A percentile compares a stretch with the other conserved stretches of the same genome.
Conservation (phyloP, 371 early-diverging fungal genomes). For the Mortierella sp. region DNA sequence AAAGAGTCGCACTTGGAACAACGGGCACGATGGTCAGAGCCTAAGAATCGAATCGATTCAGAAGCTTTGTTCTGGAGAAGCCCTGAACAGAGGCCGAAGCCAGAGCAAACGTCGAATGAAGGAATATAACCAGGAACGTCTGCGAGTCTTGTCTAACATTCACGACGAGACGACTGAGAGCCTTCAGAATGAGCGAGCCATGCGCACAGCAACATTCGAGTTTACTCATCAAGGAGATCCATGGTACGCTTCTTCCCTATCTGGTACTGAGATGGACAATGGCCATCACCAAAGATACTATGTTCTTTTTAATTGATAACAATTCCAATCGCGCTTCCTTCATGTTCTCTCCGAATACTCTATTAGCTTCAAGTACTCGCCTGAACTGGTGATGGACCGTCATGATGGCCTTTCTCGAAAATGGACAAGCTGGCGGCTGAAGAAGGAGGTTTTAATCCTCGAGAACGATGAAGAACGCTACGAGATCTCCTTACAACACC, state of each 20-base stretch:
- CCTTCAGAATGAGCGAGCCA: slow-evolving; percentile 41
- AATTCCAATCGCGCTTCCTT: too few relatives aligned
- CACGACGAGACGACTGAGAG: slow-evolving; percentile 50
- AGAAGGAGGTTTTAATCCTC: slow-evolving; percentile 46
- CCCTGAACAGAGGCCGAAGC: slow-evolving; percentile 42
- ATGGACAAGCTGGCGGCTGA: slow-evolving; percentile 51
- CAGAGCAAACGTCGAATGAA: slow-evolving; percentile 47
- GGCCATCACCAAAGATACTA: too few relatives aligned
- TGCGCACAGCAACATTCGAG: slow-evolving; percentile 57
- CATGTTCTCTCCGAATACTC: too few relatives aligned
- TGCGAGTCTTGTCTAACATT: slow-evolving; percentile 38
- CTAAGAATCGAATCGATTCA: slow-evolving; percentile 74
- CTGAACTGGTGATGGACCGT: slow-evolving; percentile 54
- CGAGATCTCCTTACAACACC: slow-evolving; percentile 49
- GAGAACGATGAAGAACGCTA: slow-evolving; percentile 53
- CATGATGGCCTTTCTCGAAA: slow-evolving; percentile 50
- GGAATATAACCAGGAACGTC: slow-evolving; percentile 33
- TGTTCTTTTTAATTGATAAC: too few relatives aligned
- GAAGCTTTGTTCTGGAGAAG: slow-evolving; percentile 49
- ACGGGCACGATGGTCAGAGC: slow-evolving; percentile 80
- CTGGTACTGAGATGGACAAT: too few relatives aligned
- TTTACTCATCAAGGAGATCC: slow-evolving; percentile 59
- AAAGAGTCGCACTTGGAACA: slow-evolving; percentile 74
- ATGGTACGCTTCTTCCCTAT: slow-evolving; percentile 50
- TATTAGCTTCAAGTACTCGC: slow-evolving; percentile 56